These are phyloP conservation scores for Chlorella sp. DNA, from an alignment of 139 green algal species.

Conservation along the genomic window DNA sequence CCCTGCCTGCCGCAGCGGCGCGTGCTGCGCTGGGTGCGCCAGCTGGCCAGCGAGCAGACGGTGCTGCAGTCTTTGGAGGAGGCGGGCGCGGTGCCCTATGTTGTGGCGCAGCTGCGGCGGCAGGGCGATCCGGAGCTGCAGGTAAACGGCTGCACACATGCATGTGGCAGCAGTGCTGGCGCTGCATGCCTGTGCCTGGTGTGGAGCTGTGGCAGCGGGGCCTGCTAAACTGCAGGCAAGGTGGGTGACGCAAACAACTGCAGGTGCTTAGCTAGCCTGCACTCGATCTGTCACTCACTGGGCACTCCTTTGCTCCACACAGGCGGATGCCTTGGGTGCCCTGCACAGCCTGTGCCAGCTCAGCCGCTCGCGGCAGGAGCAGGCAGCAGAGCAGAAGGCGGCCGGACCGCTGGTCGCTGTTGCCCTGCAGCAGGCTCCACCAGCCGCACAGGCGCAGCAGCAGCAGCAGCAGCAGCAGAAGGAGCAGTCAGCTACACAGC, in stretches of 20 bases:
- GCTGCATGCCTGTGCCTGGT: neutral
- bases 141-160: no score
- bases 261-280: no score
- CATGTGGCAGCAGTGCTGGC: neutral
- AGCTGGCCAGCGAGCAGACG: constrained; percentile 55
- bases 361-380: constrained; percentile 73
- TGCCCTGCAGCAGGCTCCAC: neutral
- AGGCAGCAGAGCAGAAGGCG: constrained; percentile 63
- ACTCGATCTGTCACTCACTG: no score
- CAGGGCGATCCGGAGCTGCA: neutral
- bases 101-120: constrained; percentile 46
- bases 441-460: neutral
- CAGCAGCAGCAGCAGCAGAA: neutral
- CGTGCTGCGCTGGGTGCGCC: constrained; percentile 32
- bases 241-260: no score
- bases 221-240: no score
- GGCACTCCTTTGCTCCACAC: no score
- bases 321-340: constrained; percentile 72
- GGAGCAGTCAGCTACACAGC: no score
- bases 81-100: constrained; percentile 53
- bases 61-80: constrained; percentile 63
- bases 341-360: constrained; percentile 87
- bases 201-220: no score
- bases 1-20: constrained; percentile 4
- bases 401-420: constrained; percentile 61